Evolutionary conservation across 208 protist species (phyloP), one percentile per base, ranked within the genome.

Genomic region (Trypanosoma theileri): DNA sequence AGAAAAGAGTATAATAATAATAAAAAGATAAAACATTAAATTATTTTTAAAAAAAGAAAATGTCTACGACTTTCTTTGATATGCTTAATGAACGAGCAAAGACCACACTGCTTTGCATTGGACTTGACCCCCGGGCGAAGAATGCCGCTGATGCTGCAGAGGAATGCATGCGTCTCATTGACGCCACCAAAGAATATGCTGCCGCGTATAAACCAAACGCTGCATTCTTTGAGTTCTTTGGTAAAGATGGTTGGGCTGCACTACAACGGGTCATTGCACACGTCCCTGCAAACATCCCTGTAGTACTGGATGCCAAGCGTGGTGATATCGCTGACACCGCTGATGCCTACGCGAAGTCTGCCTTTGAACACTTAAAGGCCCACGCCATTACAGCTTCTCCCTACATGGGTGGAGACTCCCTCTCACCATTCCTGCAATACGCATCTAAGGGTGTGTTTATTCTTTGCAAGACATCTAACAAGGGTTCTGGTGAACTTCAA

Each of bases 381-480:
- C 85, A 95, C 76, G 90, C 90, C 58, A 90, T 95, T 71, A 95
- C 90, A 10, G 87, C 79, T 17, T 89, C 90, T 6, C 87, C 90
- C 28, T 95, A 95, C 79, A 95, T 95, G 90, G 90, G 90, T 60
- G 77, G 79, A 1, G 90, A 95, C 75, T 91, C 84, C 41, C 83
- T 95, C 4, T 59, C 79, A 35, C 81, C 90, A 28, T 95, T 95
- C 69, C 72, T 95, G 59, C 75, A 88, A 61, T 88, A 91, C 75
- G 53, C 80, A 21, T 81, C 89, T 44, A 80, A 82, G 45, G 90
- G 85, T 17, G 86, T 95, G 7, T 95, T 95, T 74, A 77, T 93
- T 14, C 80, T 95, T 11, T 95, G 90, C 74, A 95, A 95, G 71
- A 95, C 90, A 13, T 93, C 87, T 19, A 95, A 95, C 82, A 91